phyloP scores from a whole-genome alignment of 1,284 basidiomycete genomes.

The Mycena citricolor region DNA sequence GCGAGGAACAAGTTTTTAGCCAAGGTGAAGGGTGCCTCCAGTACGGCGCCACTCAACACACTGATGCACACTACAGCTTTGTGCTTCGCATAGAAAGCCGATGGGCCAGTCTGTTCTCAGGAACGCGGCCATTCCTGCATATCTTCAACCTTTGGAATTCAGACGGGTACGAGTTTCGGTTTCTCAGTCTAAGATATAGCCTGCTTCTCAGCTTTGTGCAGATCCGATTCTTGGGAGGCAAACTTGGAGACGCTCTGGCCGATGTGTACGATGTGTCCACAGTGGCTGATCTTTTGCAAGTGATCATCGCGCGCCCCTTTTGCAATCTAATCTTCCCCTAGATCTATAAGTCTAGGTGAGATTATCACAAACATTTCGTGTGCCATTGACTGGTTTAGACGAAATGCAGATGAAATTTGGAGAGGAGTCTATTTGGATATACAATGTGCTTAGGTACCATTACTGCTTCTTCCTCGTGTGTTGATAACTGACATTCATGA shows the following conservation, averaged over 20 bases:
- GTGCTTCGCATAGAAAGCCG: conserved; percentile 88
- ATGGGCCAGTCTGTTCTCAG: conserved; percentile 68
- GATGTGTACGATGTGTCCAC: conserved; percentile 86
- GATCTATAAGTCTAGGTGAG: conserved; percentile 49
- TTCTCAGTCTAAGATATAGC: conserved; percentile 2
- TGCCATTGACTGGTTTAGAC: conserved; percentile 39
- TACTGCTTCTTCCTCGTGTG: conserved; percentile 1
- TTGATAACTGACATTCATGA: conserved; percentile 31
- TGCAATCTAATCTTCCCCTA: too few species aligned
- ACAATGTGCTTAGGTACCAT: conserved; percentile 70
- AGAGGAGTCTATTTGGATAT: conserved; percentile 87
- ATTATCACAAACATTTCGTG: too few species aligned
- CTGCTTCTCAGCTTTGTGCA: conserved; percentile 32
- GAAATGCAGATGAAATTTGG: conserved; percentile 86
- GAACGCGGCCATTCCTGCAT: conserved; percentile 79
- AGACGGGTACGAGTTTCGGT: conserved; percentile 63
- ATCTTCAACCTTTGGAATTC: conserved; percentile 79
- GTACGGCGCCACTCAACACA: background rate
- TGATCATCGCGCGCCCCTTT: too few species aligned
- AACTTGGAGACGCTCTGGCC: conserved; percentile 87
- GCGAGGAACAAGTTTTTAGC: conserved; percentile 93
- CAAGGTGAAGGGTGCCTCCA: conserved; percentile 56
- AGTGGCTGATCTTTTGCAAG: conserved; percentile 85
- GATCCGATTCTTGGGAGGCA: conserved; percentile 95
- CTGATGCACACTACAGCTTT: conserved; percentile 50